Conservation (phyloP, 805 yeast genomes). For the Teunomyces funiuensis region DNA sequence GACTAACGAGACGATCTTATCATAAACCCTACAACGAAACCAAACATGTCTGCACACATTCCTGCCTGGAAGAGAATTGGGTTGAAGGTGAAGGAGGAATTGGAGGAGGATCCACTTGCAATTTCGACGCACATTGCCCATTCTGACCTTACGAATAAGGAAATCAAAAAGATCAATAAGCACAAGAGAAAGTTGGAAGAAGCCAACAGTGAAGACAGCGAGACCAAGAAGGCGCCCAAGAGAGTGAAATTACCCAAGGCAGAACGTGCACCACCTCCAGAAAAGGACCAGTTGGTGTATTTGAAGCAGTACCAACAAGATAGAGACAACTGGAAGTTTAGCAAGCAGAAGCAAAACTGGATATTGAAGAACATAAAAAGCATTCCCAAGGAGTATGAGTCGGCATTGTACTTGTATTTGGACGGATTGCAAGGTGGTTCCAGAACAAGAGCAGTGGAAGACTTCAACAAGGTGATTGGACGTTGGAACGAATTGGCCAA, state of each 20-base stretch:
- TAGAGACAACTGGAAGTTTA: conserved; percentile 71
- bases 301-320: conserved; percentile 58
- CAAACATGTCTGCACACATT: conserved; percentile 19
- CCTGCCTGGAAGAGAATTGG: conserved; percentile 89
- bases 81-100: conserved; percentile 53
- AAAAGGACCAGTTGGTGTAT: conserved; percentile 70
- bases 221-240: conserved; percentile 62
- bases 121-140: conserved; percentile 47
- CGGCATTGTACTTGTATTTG: conserved; percentile 50
- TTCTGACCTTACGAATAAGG: conserved; percentile 40
- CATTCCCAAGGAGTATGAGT: conserved; percentile 55
- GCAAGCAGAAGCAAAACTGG: conserved; percentile 88
- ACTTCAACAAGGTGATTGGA: conserved; percentile 45
- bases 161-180: conserved; percentile 42
- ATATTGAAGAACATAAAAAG: conserved; percentile 58
- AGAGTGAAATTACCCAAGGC: conserved; percentile 65
- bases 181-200: conserved; percentile 27
- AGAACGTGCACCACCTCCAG: conserved; percentile 72
- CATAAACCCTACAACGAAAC: neutral
- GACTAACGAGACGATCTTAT: neutral
- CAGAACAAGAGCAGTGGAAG: conserved; percentile 52
- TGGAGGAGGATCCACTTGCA: conserved; percentile 46
- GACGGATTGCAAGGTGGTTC: conserved; percentile 72
- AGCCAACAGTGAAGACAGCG: conserved; percentile 13
- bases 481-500: conserved; percentile 57